A percentile compares a stretch with the other conserved stretches of the same genome.
Conservation (phyloP, 331 rosid genomes). For the Ulmus americana region DNA sequence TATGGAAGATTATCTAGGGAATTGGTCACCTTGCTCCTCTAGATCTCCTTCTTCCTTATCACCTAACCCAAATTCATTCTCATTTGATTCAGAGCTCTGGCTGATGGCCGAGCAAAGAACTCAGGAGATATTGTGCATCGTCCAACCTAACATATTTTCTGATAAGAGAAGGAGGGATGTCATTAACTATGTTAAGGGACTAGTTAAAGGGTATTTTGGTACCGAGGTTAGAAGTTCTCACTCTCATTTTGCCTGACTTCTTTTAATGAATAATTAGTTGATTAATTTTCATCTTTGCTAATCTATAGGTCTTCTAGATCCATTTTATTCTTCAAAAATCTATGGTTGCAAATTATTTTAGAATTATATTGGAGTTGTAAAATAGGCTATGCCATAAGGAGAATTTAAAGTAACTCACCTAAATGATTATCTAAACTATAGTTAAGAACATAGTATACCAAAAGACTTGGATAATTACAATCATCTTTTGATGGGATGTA, state of each 20-base stretch:
- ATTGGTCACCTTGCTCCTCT: not conserved
- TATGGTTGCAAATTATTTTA: not conserved
- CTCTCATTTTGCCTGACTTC: not conserved
- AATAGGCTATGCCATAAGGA: too few relatives aligned
- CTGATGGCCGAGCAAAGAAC: constrained; percentile 37
- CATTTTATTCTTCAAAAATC: too few relatives aligned
- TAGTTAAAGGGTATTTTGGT: constrained; percentile 32
- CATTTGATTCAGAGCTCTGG: constrained; percentile 34
- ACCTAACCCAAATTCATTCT: not conserved
- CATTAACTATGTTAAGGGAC: constrained; percentile 43
- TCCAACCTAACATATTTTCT: constrained; percentile 51
- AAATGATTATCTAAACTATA: too few relatives aligned
- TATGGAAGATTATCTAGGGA: constrained; percentile 29
- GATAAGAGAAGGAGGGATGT: constrained; percentile 43
- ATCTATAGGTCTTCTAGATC: not conserved
- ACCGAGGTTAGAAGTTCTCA: constrained; percentile 44
- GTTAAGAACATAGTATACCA: not conserved
- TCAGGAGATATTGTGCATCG: constrained; percentile 40
- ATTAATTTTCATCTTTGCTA: not conserved
- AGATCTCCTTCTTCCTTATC: too few relatives aligned
- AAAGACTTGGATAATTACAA: not conserved
- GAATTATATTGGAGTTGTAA: too few relatives aligned
- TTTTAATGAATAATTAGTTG: not conserved
- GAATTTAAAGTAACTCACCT: too few relatives aligned
- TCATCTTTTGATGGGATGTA: not conserved